Percentiles rank a stretch among this genome's conserved stretches.
Evolutionary conservation across 768 basidiomycete genomes (phyloP).

Genomic region (Phylloporus rhodoxanthus): DNA sequence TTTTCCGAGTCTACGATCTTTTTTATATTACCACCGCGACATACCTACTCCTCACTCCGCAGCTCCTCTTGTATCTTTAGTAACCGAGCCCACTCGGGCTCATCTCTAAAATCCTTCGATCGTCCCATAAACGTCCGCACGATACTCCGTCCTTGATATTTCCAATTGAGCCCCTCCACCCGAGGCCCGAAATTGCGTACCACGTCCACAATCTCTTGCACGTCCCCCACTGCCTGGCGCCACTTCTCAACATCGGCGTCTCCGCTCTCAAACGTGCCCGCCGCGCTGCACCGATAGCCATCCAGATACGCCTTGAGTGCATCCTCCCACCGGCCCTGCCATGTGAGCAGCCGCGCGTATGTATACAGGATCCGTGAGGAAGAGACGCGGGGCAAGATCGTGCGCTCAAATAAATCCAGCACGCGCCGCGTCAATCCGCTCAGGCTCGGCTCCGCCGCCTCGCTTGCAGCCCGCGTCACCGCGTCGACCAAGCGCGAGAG

Average conservation of each 20-base stretch:
- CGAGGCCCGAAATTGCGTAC: constrained; percentile 78
- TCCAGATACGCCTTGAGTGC: constrained; percentile 80
- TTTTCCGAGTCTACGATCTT: background rate
- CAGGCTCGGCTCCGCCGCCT: constrained; percentile 47
- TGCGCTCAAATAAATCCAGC: constrained; percentile 64
- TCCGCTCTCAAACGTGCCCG: constrained; percentile 54
- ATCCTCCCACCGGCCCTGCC: constrained; percentile 67
- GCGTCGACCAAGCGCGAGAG: constrained; percentile 85
- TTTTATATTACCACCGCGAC: constrained; percentile 17
- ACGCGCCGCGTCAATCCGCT: constrained; percentile 64
- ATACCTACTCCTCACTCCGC: constrained; percentile 12
- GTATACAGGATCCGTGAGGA: constrained; percentile 74
- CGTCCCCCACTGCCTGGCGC: constrained; percentile 70
- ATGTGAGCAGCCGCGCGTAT: constrained; percentile 74
- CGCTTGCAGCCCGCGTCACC: constrained; percentile 46
- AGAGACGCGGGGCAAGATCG: constrained; percentile 78
- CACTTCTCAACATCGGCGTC: constrained; percentile 66
- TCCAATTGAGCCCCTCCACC: constrained; percentile 63
- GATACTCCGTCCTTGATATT: constrained; percentile 78
- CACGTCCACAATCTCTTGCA: constrained; percentile 79
- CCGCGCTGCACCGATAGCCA: constrained; percentile 70
- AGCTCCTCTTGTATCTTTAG: constrained; percentile 44
- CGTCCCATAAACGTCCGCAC: constrained; percentile 85
- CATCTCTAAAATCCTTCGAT: constrained; percentile 83
- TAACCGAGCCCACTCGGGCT: constrained; percentile 75